Conservation (phyloP, 2,329 filamentous ascomycete species). For the Calonectria fujianensis region DNA sequence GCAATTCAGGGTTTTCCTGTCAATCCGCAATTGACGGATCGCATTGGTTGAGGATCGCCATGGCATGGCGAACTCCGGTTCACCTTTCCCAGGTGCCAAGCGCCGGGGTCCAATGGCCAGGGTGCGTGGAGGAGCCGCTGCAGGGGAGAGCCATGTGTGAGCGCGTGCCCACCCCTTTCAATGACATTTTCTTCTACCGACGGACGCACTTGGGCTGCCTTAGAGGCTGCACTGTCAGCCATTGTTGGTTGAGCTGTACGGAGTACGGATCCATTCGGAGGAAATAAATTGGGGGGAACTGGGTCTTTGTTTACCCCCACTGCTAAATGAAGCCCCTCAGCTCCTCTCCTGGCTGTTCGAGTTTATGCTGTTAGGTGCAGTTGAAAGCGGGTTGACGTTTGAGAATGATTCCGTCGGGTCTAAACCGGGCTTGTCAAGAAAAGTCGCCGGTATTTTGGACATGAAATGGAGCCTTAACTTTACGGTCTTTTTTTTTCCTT, state of each 20-base stretch:
- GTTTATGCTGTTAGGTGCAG: slow-evolving; percentile 18
- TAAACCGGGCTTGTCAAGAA: background rate
- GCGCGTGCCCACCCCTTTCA: background rate
- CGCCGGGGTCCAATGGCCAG: background rate
- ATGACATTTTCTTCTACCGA: background rate
- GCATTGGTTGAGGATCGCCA: slow-evolving; percentile 25
- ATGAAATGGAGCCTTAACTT: background rate
- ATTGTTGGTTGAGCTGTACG: background rate
- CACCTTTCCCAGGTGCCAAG: slow-evolving; percentile 22
- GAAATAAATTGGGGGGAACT: background rate
- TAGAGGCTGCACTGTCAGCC: slow-evolving; percentile 15
- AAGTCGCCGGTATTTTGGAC: background rate
- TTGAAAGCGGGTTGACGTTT: slow-evolving; percentile 19
- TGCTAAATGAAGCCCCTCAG: background rate
- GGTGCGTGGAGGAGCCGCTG: slow-evolving; percentile 6
- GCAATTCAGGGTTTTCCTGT: slow-evolving; percentile 20
- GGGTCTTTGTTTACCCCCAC: slow-evolving; percentile 6
- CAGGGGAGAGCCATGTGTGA: slow-evolving; percentile 16
- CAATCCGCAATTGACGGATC: slow-evolving; percentile 12
- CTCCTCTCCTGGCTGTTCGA: background rate
- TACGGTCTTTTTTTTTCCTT: background rate
- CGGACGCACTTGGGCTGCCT: background rate
- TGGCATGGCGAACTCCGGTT: slow-evolving; percentile 27
- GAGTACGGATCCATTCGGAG: background rate
- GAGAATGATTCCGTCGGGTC: slow-evolving; percentile 9